Base-by-base conservation (phyloP, 257 asterid species). In the Haberlea rhodopensis region DNA sequence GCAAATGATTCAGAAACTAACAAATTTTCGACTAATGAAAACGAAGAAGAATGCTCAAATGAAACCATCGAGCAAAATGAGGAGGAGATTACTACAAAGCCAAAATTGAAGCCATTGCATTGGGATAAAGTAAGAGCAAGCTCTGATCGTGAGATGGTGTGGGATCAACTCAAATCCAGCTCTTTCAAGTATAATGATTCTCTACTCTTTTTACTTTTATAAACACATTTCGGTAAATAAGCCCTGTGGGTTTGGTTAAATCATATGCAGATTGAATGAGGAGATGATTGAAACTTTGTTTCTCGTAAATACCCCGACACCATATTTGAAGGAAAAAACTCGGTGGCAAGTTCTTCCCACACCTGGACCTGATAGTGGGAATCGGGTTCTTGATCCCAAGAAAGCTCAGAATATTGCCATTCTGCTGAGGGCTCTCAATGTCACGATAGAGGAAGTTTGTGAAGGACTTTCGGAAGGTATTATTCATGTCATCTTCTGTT, bases 91-190 rank as follows among this genome's bases (percentile, higher is more conserved):
- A 72, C 76, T 40, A 78, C 86, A 3, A 92, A 94, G 74, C 95
- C 94, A 10, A 90, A 89, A 77, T 67, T 94, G 82, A 94, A 94
- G 84, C 89, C 95, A 11, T 70, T 94, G 88, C 99, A 94, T 49
- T 90, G 99, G 99, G 99, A 90, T 74, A 94, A 90, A 85, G 97
- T 94, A 51, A 76, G 91, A 75, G 99, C 96, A 28, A 94, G 94
- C 57, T 94, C 99, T 22, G 97, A 87, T 69, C 79, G 95, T 27
- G 96, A 85, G 79, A 94, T 87, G 96, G 97, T 90, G 72, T 94
- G 97, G 99, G 99, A 94, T 85, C 99, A 94, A 56, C 82, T 94
- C 29, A 87, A 88, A 78, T 84, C 86, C 75, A 86, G 97, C 84
- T 84, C 97, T 16, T 94, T 94, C 53, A 86, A 83, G 99, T 90